These are phyloP conservation scores for Russula abietina DNA, from an alignment of 768 basidiomycete species.

Conservation along the genomic window DNA sequence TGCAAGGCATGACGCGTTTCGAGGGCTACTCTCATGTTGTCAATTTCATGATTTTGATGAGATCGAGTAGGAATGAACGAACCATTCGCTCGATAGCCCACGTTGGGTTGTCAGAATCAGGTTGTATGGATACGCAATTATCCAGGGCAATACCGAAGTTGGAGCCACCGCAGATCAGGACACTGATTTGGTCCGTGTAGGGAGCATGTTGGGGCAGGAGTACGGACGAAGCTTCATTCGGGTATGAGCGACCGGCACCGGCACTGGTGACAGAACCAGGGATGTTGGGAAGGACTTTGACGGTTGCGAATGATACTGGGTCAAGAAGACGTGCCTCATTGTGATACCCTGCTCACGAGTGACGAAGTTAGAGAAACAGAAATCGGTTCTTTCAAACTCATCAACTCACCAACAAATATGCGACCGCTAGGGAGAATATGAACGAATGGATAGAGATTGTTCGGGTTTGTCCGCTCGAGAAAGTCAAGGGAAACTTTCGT, in stretches of 20 bases:
- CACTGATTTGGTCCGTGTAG: constrained; percentile 62
- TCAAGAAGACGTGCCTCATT: constrained; percentile 77
- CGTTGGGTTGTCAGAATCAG: constrained; percentile 52
- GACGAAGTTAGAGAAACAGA: not conserved
- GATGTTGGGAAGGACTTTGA: constrained; percentile 54
- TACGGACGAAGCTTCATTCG: constrained; percentile 64
- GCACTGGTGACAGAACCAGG: constrained; percentile 70
- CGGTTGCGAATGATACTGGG: constrained; percentile 58
- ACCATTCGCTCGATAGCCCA: constrained; percentile 83
- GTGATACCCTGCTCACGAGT: constrained; percentile 50
- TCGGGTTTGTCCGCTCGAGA: constrained; percentile 65
- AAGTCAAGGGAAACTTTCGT: constrained; percentile 59
- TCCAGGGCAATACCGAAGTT: constrained; percentile 52
- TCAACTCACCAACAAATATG: constrained; percentile 69
- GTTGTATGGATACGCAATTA: constrained; percentile 65
- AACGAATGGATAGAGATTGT: constrained; percentile 77
- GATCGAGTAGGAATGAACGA: constrained; percentile 24
- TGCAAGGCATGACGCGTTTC: constrained; percentile 69
- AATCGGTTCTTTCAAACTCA: constrained; percentile 29
- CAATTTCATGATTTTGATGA: not conserved
- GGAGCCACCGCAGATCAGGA: constrained; percentile 78
- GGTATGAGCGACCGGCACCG: constrained; percentile 69
- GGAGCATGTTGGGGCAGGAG: constrained; percentile 66
- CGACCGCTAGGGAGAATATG: constrained; percentile 62
- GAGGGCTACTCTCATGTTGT: constrained; percentile 43